These are phyloP conservation scores for Phialophora chinensis DNA, from an alignment of 2,329 filamentous ascomycete genomes.

Conservation along the genomic window DNA sequence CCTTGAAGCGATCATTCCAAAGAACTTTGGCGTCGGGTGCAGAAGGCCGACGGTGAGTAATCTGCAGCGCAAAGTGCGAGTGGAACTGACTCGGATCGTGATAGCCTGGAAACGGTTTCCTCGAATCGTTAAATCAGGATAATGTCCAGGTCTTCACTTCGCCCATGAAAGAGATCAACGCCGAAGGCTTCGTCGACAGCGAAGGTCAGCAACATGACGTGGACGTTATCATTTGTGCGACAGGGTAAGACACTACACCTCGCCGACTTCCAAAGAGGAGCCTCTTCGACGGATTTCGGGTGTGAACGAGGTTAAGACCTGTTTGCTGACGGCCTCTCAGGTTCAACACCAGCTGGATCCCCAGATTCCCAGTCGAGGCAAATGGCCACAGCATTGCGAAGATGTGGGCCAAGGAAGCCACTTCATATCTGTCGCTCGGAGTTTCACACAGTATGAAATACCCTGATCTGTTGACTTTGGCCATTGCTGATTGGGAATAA, in stretches of 20 bases:
- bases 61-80: constrained; percentile 39
- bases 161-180: constrained; percentile 47
- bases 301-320: neutral
- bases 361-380: constrained; percentile 31
- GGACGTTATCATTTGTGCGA: constrained; percentile 36
- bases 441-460: constrained; percentile 26
- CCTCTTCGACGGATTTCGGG: too few relatives aligned
- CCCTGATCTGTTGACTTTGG: neutral
- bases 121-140: constrained; percentile 44
- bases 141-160: constrained; percentile 55
- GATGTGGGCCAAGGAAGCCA: constrained; percentile 28
- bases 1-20: constrained; percentile 54
- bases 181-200: constrained; percentile 42
- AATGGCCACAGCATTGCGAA: constrained; percentile 29
- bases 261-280: neutral
- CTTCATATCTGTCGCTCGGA: constrained; percentile 35
- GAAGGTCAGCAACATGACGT: constrained; percentile 38
- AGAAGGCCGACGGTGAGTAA: constrained; percentile 48
- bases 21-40: constrained; percentile 51
- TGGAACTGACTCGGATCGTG: constrained; percentile 24
- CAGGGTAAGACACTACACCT: constrained; percentile 19
- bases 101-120: constrained; percentile 37
- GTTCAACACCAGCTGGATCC: constrained; percentile 35
- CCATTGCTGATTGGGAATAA: constrained; percentile 22
- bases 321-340: constrained; percentile 12